Base-by-base conservation (phyloP, 2,329 filamentous ascomycete genomes). In the Nemania sp. region DNA sequence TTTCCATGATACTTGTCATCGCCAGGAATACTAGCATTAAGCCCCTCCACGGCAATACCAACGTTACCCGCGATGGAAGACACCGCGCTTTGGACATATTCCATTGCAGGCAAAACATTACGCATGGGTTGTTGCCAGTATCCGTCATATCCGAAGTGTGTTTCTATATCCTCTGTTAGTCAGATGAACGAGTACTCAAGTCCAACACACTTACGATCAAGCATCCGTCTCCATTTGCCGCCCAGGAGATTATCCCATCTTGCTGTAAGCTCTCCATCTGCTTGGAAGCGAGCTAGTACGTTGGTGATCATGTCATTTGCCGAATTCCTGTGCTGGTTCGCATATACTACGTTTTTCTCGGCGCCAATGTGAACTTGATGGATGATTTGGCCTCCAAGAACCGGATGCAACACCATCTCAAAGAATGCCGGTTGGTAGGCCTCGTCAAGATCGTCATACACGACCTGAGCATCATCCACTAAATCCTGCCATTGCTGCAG, bases 101-200 rank as follows among this genome's bases (percentile, higher is more conserved):
- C 80, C 70, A 92, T 82, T 7, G 87, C 84, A 0, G 90, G 89
- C 1, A 91, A 84, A 0, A 86, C 85, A 74, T 93, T 91, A 38
- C 89, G 83, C 90, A 92, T 92, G 0, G 91, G 89, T 76, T 92
- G 90, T 78, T 93, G 90, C 90, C 90, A 87, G 77, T 84, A 84
- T 55, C 81, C 83, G 60, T 86, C 80, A 54, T 85, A 88, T 22
- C 85, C 85, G 8, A 88, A 77, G 71, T 88, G 86, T 0, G 85
- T 86, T 80, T 87, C 80, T 80, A 41, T 5, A 51, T 56, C 7
- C 2, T 35, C 20, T 53, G 8, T 62, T 4, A 69, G 61, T 53
- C 18, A 56, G 35, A 24, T 18, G 7, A 58, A 35, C 10, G 22
- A 27, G 41, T 5, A 13, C 26, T 3, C 5, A 22, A 27, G 1